phyloP scores from a whole-genome alignment of 768 basidiomycete species.

The Pleurotus tuoliensis region DNA sequence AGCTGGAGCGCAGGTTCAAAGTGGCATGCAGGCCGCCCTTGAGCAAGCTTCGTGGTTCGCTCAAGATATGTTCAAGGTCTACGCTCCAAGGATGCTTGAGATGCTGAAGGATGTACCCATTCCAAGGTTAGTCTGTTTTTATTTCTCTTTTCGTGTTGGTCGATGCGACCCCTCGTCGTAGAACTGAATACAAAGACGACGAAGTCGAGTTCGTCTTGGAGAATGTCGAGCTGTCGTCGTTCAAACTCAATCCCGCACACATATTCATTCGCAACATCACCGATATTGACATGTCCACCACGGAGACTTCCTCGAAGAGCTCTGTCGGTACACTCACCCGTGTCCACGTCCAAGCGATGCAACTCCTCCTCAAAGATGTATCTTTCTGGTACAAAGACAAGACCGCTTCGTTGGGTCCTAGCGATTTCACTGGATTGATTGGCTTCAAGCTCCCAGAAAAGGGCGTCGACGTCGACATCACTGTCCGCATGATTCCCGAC shows the following conservation, averaged over 20 bases:
- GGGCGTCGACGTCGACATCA: conserved; percentile 67
- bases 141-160: background rate
- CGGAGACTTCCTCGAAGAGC: conserved; percentile 39
- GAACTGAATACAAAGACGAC: conserved; percentile 67
- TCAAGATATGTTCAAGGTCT: conserved; percentile 80
- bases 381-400: conserved; percentile 77
- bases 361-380: conserved; percentile 57
- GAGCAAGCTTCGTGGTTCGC: conserved; percentile 73
- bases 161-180: conserved; percentile 18
- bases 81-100: conserved; percentile 54
- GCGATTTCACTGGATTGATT: conserved; percentile 58
- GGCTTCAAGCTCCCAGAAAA: conserved; percentile 59
- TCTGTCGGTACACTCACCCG: conserved; percentile 63
- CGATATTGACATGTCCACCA: conserved; percentile 39
- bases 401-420: conserved; percentile 44
- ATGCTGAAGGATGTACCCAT: conserved; percentile 63
- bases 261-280: conserved; percentile 8
- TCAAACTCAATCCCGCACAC: conserved; percentile 52
- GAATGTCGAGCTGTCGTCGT: conserved; percentile 65
- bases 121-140: conserved; percentile 44
- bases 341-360: conserved; percentile 60
- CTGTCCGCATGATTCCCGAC: conserved; percentile 58
- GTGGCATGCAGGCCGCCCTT: conserved; percentile 46
- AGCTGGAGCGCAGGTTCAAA: conserved; percentile 12
- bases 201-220: conserved; percentile 75